Evolutionary conservation across 768 basidiomycete genomes (phyloP), one percentile per base, ranked within the genome.

Genomic region (Amanita rimosa): DNA sequence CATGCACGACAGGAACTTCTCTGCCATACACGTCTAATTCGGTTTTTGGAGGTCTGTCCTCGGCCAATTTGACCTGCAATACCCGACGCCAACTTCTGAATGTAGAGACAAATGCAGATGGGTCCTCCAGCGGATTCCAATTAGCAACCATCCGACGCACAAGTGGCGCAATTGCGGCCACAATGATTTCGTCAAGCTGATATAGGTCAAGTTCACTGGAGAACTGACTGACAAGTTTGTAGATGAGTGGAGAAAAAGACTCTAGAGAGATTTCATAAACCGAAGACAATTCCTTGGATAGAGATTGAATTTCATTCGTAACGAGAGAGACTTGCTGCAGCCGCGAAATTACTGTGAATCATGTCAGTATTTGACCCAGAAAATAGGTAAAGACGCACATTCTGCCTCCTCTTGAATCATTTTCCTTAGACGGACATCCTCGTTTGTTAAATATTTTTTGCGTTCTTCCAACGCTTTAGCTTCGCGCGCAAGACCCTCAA

Each of bases 401-500:
- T 83, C 78, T 17, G 85, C 87, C 60, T 95, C 89, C 21, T 82
- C 81, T 8, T 79, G 71, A 7, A 93, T 73, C 51, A 76, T 78
- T 60, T 79, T 83, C 19, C 74, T 69, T 17, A 96, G 62, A 13
- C 84, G 74, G 19, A 69, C 63, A 52, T 89, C 85, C 62, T 98
- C 95, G 11, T 73, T 65, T 17, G 64, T 63, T 13, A 90, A 69
- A 62, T 79, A 87, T 51, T 78, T 78, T 63, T 87, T 85, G 36
- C 85, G 78, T 52, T 88, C 88, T 54, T 85, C 76, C 2, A 97
- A 72, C 3, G 80, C 75, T 55, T 83, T 85, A 2, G 89, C 96
- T 69, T 99, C 96, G 13, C 83, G 78, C 0, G 92, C 92, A 19
- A 98, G 77, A 4, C 88, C 85, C 48, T 91, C 86, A 10, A 99